Conservation (phyloP, 1,139 yeast genomes). For the Debaryomyces singareniensis region DNA sequence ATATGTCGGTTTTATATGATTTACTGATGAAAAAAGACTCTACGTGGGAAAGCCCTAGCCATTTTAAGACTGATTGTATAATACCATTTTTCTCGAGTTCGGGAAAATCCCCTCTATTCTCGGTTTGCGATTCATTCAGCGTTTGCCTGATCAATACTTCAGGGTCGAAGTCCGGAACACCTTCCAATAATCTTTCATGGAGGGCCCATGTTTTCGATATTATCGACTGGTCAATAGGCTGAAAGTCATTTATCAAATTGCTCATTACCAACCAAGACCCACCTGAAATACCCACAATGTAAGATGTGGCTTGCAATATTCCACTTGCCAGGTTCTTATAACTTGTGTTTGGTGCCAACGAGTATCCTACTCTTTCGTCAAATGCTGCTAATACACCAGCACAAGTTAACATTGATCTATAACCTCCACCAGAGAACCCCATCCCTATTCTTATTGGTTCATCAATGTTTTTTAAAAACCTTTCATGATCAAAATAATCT, state of each 20-base stretch:
- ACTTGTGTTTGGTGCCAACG: slow-evolving; percentile 26
- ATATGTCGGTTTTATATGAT: background rate
- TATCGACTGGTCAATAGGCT: slow-evolving; percentile 19
- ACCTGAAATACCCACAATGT: slow-evolving; percentile 64
- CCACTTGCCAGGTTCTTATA: slow-evolving; percentile 35
- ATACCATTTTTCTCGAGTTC: background rate
- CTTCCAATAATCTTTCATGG: slow-evolving; percentile 45
- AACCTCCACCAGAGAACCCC: slow-evolving; percentile 72
- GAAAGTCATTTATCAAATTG: slow-evolving; percentile 41
- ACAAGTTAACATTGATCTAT: slow-evolving; percentile 60
- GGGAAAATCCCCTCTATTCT: background rate
- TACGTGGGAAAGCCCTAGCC: too few species aligned
- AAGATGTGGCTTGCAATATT: slow-evolving; percentile 45
- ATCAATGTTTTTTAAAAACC: slow-evolving; percentile 10
- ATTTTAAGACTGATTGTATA: slow-evolving; percentile 1
- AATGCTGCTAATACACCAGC: slow-evolving; percentile 56
- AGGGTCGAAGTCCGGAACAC: slow-evolving; percentile 45
- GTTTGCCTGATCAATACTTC: background rate
- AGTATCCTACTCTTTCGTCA: slow-evolving; percentile 43
- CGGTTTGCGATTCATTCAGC: background rate
- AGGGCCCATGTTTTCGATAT: slow-evolving; percentile 40
- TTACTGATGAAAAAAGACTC: too few species aligned
- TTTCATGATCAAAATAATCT: slow-evolving; percentile 28
- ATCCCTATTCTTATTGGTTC: slow-evolving; percentile 41
- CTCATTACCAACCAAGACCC: slow-evolving; percentile 61